Base-by-base conservation (phyloP, 108 stramenopile genomes). In the Chaetoceros muelleri region DNA sequence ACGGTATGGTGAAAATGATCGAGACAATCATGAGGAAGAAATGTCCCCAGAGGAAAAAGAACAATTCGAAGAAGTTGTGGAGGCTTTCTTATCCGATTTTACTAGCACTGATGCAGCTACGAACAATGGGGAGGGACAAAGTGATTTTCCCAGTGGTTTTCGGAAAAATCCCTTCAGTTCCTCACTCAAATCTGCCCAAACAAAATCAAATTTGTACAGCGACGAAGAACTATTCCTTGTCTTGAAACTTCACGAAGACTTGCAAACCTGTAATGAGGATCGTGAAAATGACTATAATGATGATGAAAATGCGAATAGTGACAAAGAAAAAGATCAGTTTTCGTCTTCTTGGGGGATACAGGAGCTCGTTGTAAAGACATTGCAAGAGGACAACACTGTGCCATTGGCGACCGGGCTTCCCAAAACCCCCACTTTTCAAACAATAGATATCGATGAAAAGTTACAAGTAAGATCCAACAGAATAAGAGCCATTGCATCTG, bases 401-500 rank as follows among this genome's bases (percentile, higher is more conserved):
- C 24, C 24, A 40, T 29, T 31, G 29, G 17, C 24, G n/a, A 51
- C 47, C 55, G 13, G 21, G 19, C 17, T 3, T 16, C 10, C 7
- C 8, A 5, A 2, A 28, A 19, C 18, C 58, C 13, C 17, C 18
- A 20, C 21, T 54, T 23, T 27, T 30, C 24, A 0, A 8, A 54
- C 31, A 5, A 29, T 1, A 21, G 44, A 25, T 22, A 25, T 22
- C 31, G 22, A 29, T 46, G 50, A 3, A 29, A 30, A 7, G 61
- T 55, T 25, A 53, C 66, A 1, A 34, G 62, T 20, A 16, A 57
- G 3, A 49, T 62, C 0, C 21, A 54, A 62, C 51, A 57, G 0
- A 64, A 62, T 72, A 28, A 58, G 60, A 18, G 89, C 87, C 22
- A 83, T 95, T 60, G 90, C 87, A 0, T 72, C 79, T 31, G 93